These are phyloP conservation scores for Cordia subcordata DNA, from an alignment of 257 asterid genomes.

Conservation along the genomic window DNA sequence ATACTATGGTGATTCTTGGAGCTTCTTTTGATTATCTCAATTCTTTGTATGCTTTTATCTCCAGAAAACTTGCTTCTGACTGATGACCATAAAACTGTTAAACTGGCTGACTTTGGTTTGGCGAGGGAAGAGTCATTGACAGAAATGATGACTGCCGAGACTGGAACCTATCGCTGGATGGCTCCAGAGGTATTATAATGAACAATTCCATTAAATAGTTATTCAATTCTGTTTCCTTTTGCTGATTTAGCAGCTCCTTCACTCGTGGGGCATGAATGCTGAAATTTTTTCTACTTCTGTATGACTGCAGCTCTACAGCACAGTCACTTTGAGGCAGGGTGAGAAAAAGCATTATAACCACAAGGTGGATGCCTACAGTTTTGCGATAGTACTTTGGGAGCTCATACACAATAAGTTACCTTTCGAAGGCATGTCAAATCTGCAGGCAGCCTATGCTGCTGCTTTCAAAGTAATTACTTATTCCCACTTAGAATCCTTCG, in stretches of 20 bases:
- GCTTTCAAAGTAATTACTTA: conserved; percentile 70
- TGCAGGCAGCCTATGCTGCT: conserved; percentile 98
- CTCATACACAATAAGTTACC: conserved; percentile 74
- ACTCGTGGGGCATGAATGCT: background rate
- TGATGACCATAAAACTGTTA: conserved; percentile 68
- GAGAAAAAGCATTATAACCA: conserved; percentile 97
- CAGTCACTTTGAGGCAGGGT: conserved; percentile 91
- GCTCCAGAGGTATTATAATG: conserved; percentile 59
- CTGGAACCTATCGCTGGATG: conserved; percentile 99
- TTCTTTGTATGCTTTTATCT: conserved; percentile 5
- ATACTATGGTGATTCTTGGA: no score
- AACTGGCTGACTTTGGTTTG: conserved; percentile 94
- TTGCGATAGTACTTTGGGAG: conserved; percentile 97
- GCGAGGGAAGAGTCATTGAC: conserved; percentile 98
- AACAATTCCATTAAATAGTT: background rate
- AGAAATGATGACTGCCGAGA: conserved; percentile 99
- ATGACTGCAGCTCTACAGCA: conserved; percentile 74
- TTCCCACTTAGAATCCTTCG: background rate
- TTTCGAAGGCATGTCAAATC: conserved; percentile 90
- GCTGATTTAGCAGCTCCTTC: background rate
- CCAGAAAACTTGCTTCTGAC: conserved; percentile 91
- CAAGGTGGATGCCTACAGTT: conserved; percentile 95
- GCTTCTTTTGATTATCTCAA: background rate
- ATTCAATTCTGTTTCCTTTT: background rate
- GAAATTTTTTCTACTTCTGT: background rate